These are phyloP conservation scores for Pascua sp. DNA, from an alignment of 1,284 basidiomycete genomes.

Conservation along the genomic window DNA sequence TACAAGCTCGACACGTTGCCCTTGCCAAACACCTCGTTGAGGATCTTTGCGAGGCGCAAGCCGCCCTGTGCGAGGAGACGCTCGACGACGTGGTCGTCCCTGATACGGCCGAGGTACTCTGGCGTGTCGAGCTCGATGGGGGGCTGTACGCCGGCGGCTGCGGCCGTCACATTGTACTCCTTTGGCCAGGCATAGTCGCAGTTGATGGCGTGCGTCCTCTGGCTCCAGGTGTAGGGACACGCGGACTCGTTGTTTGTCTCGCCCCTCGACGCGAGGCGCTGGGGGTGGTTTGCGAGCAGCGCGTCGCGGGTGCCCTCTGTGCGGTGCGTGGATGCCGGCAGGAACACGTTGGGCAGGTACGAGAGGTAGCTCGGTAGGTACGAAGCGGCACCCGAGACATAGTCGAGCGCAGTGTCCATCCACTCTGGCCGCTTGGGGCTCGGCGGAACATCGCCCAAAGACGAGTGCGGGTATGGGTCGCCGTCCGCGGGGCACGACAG, in stretches of 20 bases:
- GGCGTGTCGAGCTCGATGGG: conserved; percentile 81
- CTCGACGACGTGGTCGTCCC: conserved; percentile 68
- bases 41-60: conserved; percentile 70
- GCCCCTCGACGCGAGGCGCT: neutral
- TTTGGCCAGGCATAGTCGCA: conserved; percentile 74
- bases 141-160: conserved; percentile 6
- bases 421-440: conserved; percentile 1
- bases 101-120: conserved; percentile 68
- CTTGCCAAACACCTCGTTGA: conserved; percentile 55
- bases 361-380: conserved; percentile 20
- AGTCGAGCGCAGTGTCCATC: conserved; percentile 1
- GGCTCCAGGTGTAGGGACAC: conserved; percentile 68
- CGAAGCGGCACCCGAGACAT: conserved; percentile 1
- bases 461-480: conserved; percentile 48
- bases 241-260: conserved; percentile 48
- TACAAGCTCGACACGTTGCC: conserved; percentile 8
- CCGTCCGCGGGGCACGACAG: conserved; percentile 59
- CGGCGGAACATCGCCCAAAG: conserved; percentile 14
- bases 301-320: conserved; percentile 3
- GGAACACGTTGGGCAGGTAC: conserved; percentile 1
- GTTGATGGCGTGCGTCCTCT: conserved; percentile 67
- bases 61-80: conserved; percentile 76
- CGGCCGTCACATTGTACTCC: conserved; percentile 46
- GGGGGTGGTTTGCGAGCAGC: conserved; percentile 9
- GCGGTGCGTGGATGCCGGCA: neutral